These are phyloP conservation scores for Solanum lignicaule DNA, from an alignment of 257 asterid species.

Conservation along the genomic window DNA sequence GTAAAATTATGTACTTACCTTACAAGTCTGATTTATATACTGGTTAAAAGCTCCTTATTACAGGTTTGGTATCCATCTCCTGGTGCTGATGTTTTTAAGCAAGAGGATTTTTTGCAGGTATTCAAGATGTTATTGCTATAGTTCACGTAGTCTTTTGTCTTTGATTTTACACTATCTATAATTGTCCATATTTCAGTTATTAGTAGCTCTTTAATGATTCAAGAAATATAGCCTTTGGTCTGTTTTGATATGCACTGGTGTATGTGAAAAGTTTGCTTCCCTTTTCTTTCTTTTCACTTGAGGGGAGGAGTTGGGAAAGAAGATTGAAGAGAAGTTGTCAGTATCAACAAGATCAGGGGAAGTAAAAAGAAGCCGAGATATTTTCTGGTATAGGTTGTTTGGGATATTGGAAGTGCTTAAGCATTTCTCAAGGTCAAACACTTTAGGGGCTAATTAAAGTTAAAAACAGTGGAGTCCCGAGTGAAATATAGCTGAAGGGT, in stretches of 20 bases:
- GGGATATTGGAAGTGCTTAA: background rate
- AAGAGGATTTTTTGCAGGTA: slow-evolving; percentile 99
- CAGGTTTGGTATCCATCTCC: slow-evolving; percentile 99
- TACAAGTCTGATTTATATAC: slow-evolving; percentile 27
- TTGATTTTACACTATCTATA: background rate
- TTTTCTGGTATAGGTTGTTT: background rate
- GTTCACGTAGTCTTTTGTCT: background rate
- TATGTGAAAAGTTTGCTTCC: background rate
- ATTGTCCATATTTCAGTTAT: background rate
- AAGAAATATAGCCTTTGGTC: background rate
- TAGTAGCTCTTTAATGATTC: background rate
- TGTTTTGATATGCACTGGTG: background rate
- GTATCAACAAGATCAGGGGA: background rate
- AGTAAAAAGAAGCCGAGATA: background rate
- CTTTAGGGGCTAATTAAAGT: background rate
- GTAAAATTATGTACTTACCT: slow-evolving; percentile 4
- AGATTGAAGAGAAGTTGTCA: background rate
- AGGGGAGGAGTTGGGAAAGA: background rate
- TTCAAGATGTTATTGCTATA: background rate
- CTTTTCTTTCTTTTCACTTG: slow-evolving; percentile 1
- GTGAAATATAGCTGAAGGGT: background rate
- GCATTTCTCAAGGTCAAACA: background rate
- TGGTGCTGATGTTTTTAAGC: slow-evolving; percentile 86
- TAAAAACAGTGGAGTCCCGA: background rate
- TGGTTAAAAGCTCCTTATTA: slow-evolving; percentile 35